Conservation (phyloP, 176 grass and related monocot genomes). For the Hordeum marinum region DNA sequence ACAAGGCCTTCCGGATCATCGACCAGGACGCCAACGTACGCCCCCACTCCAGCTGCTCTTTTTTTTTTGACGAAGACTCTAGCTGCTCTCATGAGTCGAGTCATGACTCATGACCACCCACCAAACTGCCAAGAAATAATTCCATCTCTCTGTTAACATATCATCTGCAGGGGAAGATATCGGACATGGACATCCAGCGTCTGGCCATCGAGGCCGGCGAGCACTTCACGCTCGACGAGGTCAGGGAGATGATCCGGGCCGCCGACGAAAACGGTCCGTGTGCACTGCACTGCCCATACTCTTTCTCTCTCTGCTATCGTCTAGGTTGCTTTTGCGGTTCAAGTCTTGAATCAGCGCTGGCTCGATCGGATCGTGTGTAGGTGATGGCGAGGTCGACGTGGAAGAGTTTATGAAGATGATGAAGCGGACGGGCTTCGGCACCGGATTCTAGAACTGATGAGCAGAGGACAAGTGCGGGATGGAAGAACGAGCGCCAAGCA, state of each 20-base stretch:
- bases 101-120: too few relatives aligned
- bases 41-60: neutral
- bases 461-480: neutral
- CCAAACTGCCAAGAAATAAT: neutral
- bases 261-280: conserved; percentile 53
- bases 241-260: conserved; percentile 68
- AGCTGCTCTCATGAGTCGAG: too few relatives aligned
- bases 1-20: conserved; percentile 70
- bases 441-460: neutral
- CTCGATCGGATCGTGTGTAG: conserved; percentile 9
- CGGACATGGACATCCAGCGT: conserved; percentile 65
- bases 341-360: too few relatives aligned
- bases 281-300: neutral
- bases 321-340: too few relatives aligned
- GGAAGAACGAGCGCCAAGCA: too few relatives aligned
- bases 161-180: conserved; percentile 67
- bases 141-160: too few relatives aligned
- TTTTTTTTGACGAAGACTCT: too few relatives aligned
- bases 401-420: conserved; percentile 81
- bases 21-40: conserved; percentile 72
- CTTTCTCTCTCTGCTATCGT: too few relatives aligned
- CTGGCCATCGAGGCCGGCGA: conserved; percentile 72
- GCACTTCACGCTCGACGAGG: conserved; percentile 69
- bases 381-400: conserved; percentile 70
- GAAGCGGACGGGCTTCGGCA: conserved; percentile 55